Evolutionary conservation across 345 rosid species (phyloP), one percentile per base, ranked within the genome.

Genomic region (Chamaenerion angustifolium): DNA sequence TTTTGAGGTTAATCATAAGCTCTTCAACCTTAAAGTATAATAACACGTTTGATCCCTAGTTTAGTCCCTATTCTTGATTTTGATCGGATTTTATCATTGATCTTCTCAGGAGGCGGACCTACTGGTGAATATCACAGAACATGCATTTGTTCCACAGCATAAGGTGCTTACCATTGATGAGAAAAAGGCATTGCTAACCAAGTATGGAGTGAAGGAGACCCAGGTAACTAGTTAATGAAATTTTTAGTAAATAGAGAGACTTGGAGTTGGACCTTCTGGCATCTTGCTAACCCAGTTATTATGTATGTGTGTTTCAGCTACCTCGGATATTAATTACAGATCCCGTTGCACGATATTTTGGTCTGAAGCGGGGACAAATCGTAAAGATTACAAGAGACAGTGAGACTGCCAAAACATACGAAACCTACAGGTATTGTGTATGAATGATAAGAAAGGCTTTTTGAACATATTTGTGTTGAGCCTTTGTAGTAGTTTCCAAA

Each of bases 171-270:
- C 61, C 23, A 60, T 62, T 46, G 61, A 76, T 53, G 85, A 78
- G 51, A 79, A 79, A 64, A 73, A 76, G 64, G 70, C 64, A 11
- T 44, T 76, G 46, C 73, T 79, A 50, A 55, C 54, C 21, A 76
- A 60, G 58, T 79, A 76, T 27, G 65, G 64, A 40, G 71, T 79
- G 17, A 73, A 79, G 56, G 85, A 76, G 27, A 73, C 81, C 13
- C 81, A 68, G 77, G 77, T 72, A 40, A 58, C 60, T 50, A 21
- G n/a, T 23, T 25, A 8, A n/a, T 27, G 16, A 21, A 21, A 21
- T 21, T 4, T 21, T 21, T 21, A 21, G 23, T 31, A 31, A 31
- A 31, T 31, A n/a, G 53, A 49, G 9, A 6, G 23, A 0, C 25
- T 49, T 12, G n/a, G n/a, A n/a, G n/a, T n/a, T n/a, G n/a, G n/a